These are phyloP conservation scores for Aspergillus sp. DNA, from an alignment of 2,329 filamentous ascomycete genomes.

Conservation along the genomic window DNA sequence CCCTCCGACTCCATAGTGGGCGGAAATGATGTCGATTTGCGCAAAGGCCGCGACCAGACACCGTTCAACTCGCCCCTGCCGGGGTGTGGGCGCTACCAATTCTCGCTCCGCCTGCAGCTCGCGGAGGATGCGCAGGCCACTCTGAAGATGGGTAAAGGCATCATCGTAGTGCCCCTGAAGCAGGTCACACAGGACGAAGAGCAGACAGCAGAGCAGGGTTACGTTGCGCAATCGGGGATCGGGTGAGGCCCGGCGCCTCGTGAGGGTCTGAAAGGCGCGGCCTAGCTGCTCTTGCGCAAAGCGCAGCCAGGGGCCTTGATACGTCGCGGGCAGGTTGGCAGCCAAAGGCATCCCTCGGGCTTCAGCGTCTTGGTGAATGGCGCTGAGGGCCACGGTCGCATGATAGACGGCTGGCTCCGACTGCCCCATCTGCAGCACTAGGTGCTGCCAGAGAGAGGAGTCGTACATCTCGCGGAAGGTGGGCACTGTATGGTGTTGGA, in stretches of 20 bases:
- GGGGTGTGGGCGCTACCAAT: not conserved
- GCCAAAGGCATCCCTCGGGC: not conserved
- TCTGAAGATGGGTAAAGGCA: not conserved
- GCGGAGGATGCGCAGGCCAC: not conserved
- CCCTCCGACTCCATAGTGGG: not conserved
- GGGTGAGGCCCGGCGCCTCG: not conserved
- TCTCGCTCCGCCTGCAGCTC: not conserved
- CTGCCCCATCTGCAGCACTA: constrained; percentile 10
- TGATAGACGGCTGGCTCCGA: constrained; percentile 5
- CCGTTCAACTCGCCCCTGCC: not conserved
- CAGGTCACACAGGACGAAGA: not conserved
- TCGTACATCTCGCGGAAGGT: not conserved
- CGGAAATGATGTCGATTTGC: not conserved
- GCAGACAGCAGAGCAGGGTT: constrained; percentile 3
- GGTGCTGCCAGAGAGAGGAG: constrained; percentile 8
- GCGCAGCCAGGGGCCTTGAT: not conserved
- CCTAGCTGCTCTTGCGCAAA: not conserved
- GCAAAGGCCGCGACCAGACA: not conserved
- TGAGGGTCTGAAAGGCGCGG: not conserved
- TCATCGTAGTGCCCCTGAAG: not conserved
- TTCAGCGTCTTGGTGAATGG: not conserved
- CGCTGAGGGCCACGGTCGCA: constrained; percentile 10
- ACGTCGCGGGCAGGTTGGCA: not conserved
- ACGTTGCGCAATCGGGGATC: constrained; percentile 1
- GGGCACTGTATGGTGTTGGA: not conserved